A percentile compares a stretch with the other conserved stretches of the same genome.
Conservation (phyloP, 2,329 filamentous ascomycete genomes). For the Xylaria sp. region DNA sequence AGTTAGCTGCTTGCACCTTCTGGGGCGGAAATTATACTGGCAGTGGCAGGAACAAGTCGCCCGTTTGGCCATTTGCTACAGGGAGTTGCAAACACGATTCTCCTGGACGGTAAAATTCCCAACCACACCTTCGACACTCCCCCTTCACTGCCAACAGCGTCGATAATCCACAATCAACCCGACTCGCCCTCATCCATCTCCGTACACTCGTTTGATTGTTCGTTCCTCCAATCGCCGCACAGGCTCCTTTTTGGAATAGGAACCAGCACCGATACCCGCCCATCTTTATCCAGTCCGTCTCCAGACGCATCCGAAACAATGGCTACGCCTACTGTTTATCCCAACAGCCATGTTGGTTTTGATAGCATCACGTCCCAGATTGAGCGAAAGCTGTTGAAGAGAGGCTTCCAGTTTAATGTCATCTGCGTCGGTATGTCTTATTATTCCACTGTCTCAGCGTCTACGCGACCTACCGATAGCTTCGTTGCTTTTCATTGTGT, state of each 20-base stretch:
- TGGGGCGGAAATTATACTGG: constrained; percentile 61
- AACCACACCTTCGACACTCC: constrained; percentile 31
- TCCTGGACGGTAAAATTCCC: constrained; percentile 46
- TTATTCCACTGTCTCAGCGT: background rate
- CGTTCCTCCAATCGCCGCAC: constrained; percentile 47
- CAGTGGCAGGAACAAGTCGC: constrained; percentile 50
- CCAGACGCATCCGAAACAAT: constrained; percentile 59
- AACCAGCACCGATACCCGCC: constrained; percentile 46
- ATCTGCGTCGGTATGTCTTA: constrained; percentile 92
- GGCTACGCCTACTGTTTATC: constrained; percentile 80
- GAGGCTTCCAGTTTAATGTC: constrained; percentile 99
- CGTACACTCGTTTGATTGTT: constrained; percentile 43
- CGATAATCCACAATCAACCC: constrained; percentile 28
- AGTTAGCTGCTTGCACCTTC: constrained; percentile 41
- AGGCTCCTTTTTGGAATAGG: constrained; percentile 55
- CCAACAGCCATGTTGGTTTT: constrained; percentile 99
- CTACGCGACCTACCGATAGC: constrained; percentile 4
- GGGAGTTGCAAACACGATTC: constrained; percentile 46
- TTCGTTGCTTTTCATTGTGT: constrained; percentile 10
- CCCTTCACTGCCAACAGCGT: constrained; percentile 25
- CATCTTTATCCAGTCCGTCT: constrained; percentile 47
- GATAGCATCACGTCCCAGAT: constrained; percentile 99
- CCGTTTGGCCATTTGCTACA: constrained; percentile 36
- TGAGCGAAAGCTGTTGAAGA: constrained; percentile 99
- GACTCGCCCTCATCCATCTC: constrained; percentile 24